Percentiles rank a stretch among this genome's conserved stretches.
Conservation (phyloP, 108 stramenopile species). For the Nitzschia palea region DNA sequence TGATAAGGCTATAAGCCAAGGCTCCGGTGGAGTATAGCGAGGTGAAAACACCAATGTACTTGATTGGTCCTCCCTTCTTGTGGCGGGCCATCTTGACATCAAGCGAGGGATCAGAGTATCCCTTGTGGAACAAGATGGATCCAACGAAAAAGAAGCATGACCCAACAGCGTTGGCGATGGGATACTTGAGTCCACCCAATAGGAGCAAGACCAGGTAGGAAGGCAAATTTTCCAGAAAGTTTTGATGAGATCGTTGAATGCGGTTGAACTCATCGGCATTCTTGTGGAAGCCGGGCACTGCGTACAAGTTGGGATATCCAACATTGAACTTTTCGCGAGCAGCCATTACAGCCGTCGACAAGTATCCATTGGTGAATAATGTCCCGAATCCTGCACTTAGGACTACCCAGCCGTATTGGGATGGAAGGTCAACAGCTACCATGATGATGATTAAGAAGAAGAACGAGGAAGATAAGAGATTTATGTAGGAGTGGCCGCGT, state of each 20-base stretch:
- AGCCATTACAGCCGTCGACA: conserved; percentile 62
- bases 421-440: conserved; percentile 28
- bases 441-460: conserved; percentile 5
- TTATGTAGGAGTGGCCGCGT: not conserved
- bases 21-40: conserved; percentile 14
- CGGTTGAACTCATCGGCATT: conserved; percentile 88
- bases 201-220: conserved; percentile 52
- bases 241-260: conserved; percentile 88
- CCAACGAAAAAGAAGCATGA: conserved; percentile 55
- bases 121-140: conserved; percentile 49
- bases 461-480: not conserved
- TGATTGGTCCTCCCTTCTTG: conserved; percentile 69
- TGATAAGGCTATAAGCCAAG: conserved; percentile 25
- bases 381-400: conserved; percentile 47
- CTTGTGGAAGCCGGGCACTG: conserved; percentile 70
- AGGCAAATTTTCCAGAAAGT: conserved; percentile 53
- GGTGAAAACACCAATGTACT: conserved; percentile 64
- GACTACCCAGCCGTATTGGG: conserved; percentile 47
- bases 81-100: conserved; percentile 75
- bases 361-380: conserved; percentile 31
- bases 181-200: conserved; percentile 81
- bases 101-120: conserved; percentile 64
- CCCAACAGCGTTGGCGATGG: conserved; percentile 44
- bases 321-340: conserved; percentile 66
- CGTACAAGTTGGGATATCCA: conserved; percentile 85